Conservation (phyloP, 345 rosid genomes). For the Raphanus sativus region DNA sequence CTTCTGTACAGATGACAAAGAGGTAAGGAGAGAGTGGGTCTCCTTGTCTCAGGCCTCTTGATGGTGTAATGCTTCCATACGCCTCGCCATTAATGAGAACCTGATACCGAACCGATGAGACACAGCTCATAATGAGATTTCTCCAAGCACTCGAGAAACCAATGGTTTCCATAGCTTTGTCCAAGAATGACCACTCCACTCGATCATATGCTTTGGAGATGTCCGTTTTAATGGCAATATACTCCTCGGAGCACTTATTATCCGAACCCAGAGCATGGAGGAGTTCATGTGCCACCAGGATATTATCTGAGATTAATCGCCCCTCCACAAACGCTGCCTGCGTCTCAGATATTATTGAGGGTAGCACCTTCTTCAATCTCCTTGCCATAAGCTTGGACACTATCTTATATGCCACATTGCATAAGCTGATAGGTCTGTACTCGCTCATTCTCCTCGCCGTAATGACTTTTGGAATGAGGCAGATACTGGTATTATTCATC, state of each 20-base stretch:
- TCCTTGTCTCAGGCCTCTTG: not conserved
- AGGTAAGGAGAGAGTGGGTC: not conserved
- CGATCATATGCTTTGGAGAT: not conserved
- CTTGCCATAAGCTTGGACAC: not conserved
- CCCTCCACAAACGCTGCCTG: not conserved
- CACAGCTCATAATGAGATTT: too few species aligned
- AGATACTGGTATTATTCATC: not conserved
- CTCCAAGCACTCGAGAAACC: too few species aligned
- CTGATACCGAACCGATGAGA: too few species aligned
- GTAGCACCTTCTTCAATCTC: not conserved
- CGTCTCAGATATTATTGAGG: not conserved
- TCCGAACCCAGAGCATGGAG: not conserved
- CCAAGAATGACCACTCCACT: not conserved
- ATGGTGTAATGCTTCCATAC: too few species aligned
- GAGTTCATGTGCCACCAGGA: not conserved
- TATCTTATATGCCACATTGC: not conserved
- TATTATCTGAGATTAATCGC: not conserved
- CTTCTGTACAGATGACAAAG: not conserved
- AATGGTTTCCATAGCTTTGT: not conserved
- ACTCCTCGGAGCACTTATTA: not conserved
- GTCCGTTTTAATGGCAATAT: not conserved
- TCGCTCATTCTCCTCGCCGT: not conserved
- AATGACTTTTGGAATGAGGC: not conserved
- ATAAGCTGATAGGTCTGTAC: not conserved
- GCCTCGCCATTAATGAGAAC: not conserved